A percentile compares a stretch with the other conserved stretches of the same genome.
Evolutionary conservation across 192 early-diverging fungal species (phyloP).

Genomic region (Obelidium mucronatum): DNA sequence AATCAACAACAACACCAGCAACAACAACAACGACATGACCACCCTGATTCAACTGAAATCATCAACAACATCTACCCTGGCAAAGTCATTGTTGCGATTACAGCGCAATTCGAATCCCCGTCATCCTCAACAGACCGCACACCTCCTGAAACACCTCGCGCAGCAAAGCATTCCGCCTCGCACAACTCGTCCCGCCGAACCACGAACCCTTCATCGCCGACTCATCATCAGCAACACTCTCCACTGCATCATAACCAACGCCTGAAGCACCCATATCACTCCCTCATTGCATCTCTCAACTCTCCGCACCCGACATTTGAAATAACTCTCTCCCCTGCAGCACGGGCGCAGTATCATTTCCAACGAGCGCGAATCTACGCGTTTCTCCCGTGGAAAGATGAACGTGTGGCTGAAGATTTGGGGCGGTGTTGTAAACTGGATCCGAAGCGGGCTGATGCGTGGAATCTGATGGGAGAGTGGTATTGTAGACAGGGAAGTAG

Average conservation of each 20-base stretch:
- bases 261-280: neutral
- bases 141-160: neutral
- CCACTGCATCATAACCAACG: no score
- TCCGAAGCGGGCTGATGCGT: slow-evolving; percentile 15
- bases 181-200: neutral
- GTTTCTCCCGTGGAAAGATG: slow-evolving; percentile 30
- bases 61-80: neutral
- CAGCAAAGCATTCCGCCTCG: neutral
- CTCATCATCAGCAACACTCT: neutral
- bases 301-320: slow-evolving; percentile 27
- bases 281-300: slow-evolving; percentile 8
- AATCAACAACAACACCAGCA: neutral
- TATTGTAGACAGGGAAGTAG: slow-evolving; percentile 13
- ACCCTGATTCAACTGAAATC: neutral
- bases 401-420: slow-evolving; percentile 28
- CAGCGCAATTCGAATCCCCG: neutral
- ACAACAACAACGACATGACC: neutral
- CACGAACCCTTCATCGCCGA: neutral
- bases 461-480: slow-evolving; percentile 39
- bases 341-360: slow-evolving; percentile 27
- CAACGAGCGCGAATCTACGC: slow-evolving; percentile 19
- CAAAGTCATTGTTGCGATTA: neutral
- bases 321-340: neutral
- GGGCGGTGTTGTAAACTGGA: slow-evolving; percentile 24
- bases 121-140: neutral